Percentiles rank a stretch among this genome's conserved stretches.
Conservation (phyloP, 192 early-diverging fungal genomes). For the Backusella liffmaniae region DNA sequence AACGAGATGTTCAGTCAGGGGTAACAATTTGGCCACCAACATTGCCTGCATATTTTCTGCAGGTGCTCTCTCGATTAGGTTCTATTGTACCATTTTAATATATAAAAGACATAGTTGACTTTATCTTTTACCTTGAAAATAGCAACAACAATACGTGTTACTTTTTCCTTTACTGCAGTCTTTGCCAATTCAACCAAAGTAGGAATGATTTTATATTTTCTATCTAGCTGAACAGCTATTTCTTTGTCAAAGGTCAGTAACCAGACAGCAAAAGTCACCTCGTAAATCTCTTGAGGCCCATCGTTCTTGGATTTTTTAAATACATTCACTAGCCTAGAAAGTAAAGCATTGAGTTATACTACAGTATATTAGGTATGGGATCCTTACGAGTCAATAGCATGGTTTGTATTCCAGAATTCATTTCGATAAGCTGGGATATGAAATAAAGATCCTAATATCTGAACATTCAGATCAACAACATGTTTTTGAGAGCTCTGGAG, state of each 20-base stretch:
- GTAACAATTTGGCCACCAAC: constrained; percentile 78
- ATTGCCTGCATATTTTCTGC: constrained; percentile 78
- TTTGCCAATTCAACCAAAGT: constrained; percentile 87
- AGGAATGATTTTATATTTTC: constrained; percentile 81
- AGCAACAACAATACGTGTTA: constrained; percentile 84
- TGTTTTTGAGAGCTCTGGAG: constrained; percentile 48
- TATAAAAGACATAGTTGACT: background rate
- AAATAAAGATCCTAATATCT: constrained; percentile 74
- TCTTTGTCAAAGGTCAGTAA: constrained; percentile 76
- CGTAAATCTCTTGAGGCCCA: constrained; percentile 91
- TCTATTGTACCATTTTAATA: constrained; percentile 42
- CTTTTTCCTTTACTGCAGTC: constrained; percentile 93
- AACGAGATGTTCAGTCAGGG: constrained; percentile 66
- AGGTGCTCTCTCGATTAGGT: constrained; percentile 74
- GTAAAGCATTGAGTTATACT: background rate
- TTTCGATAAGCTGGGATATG: constrained; percentile 54
- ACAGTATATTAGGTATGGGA: constrained; percentile 34
- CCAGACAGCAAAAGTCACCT: constrained; percentile 90
- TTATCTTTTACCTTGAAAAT: constrained; percentile 66
- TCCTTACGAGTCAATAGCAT: constrained; percentile 51
- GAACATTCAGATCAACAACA: constrained; percentile 81
- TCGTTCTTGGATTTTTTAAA: constrained; percentile 51
- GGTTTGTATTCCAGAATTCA: constrained; percentile 58
- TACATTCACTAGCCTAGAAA: constrained; percentile 60
- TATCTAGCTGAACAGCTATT: constrained; percentile 68